phyloP scores from a whole-genome alignment of 139 green algal species.

The Mesostigma viride region DNA sequence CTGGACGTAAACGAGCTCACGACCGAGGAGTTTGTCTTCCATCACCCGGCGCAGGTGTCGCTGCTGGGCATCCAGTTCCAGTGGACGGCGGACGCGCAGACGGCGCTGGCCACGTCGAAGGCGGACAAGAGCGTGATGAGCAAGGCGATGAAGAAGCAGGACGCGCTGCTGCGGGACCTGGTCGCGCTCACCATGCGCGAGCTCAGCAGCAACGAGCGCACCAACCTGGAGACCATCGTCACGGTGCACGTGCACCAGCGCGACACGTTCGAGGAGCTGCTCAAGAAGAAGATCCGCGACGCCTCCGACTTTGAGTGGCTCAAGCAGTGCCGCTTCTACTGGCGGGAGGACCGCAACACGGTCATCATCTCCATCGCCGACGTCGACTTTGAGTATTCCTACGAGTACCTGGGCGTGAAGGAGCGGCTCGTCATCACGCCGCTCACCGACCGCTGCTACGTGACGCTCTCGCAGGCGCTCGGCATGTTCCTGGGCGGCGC shows the following conservation, averaged over 20 bases:
- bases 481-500: conserved; percentile 91
- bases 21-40: conserved; percentile 78
- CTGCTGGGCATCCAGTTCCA: conserved; percentile 90
- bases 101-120: conserved; percentile 46
- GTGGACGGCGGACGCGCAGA: conserved; percentile 85
- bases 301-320: conserved; percentile 95
- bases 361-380: conserved; percentile 92
- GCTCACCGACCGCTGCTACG: conserved; percentile 91
- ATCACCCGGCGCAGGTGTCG: conserved; percentile 67
- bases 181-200: conserved; percentile 71
- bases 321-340: conserved; percentile 89
- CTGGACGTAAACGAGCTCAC: conserved; percentile 69
- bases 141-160: conserved; percentile 75
- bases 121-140: conserved; percentile 75
- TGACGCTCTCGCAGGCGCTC: conserved; percentile 84
- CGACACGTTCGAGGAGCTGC: conserved; percentile 78
- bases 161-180: conserved; percentile 65
- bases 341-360: conserved; percentile 81
- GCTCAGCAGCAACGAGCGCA: conserved; percentile 69
- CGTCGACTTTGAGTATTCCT: conserved; percentile 91
- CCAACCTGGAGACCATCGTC: conserved; percentile 91
- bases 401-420: conserved; percentile 62
- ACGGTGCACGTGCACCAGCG: conserved; percentile 96
- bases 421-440: conserved; percentile 92
- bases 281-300: conserved; percentile 80